Evolutionary conservation across 2,329 filamentous ascomycete species (phyloP).

Genomic region (Pestalotiopsis sp.): DNA sequence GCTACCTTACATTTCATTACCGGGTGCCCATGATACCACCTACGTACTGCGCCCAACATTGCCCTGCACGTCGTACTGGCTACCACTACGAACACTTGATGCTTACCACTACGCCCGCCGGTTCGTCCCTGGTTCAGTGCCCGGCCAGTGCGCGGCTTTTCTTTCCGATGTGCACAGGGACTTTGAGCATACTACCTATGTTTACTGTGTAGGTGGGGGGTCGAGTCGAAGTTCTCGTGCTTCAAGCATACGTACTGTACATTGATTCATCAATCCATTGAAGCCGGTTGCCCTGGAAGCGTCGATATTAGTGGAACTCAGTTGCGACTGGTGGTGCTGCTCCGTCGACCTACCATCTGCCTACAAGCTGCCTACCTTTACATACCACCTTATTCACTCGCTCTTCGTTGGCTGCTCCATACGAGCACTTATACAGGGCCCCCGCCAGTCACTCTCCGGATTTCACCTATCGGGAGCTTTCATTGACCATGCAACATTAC

Average conservation of each 20-base stretch:
- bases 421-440: background rate
- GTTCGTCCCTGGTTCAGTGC: background rate
- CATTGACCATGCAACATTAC: background rate
- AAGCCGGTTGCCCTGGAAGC: background rate
- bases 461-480: background rate
- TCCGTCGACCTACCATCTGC: no score
- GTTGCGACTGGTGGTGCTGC: background rate
- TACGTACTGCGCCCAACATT: background rate
- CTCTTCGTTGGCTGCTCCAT: no score
- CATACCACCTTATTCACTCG: no score
- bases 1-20: background rate
- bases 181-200: background rate
- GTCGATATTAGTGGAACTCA: background rate
- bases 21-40: no score
- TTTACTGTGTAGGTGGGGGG: background rate
- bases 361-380: no score
- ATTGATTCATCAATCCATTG: background rate
- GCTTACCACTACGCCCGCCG: background rate
- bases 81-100: no score
- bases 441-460: background rate
- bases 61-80: background rate
- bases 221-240: no score
- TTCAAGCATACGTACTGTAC: background rate
- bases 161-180: background rate
- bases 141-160: slow-evolving; percentile 6